Evolutionary conservation across 805 yeast species (phyloP).

Genomic region (Metschnikowia amazonensis): DNA sequence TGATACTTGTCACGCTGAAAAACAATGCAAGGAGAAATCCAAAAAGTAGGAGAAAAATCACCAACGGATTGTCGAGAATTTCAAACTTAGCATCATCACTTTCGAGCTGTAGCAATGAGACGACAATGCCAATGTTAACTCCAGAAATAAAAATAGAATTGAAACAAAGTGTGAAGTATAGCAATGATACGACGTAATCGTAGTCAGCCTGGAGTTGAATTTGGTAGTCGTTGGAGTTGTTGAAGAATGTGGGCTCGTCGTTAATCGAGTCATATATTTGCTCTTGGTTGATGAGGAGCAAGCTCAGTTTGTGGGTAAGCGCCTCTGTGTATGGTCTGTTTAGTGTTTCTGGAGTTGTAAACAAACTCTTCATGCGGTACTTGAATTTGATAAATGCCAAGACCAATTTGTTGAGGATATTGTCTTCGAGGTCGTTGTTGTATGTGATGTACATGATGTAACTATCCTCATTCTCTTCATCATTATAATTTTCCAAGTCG

Average conservation of each 20-base stretch:
- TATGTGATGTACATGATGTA: constrained; percentile 23
- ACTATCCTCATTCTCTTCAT: constrained; percentile 22
- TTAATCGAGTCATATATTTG: constrained; percentile 32
- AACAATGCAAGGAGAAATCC: constrained; percentile 33
- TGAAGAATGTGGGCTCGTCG: constrained; percentile 28
- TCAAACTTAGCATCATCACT: constrained; percentile 23
- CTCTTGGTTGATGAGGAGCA: constrained; percentile 8
- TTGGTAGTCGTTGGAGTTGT: constrained; percentile 22
- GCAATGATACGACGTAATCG: constrained; percentile 34
- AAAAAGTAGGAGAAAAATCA: constrained; percentile 27
- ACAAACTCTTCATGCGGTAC: constrained; percentile 15
- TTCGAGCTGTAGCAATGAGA: constrained; percentile 26
- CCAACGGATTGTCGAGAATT: constrained; percentile 30
- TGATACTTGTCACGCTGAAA: constrained; percentile 34
- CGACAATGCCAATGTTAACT: constrained; percentile 38
- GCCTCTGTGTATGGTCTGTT: not conserved
- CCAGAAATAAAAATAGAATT: constrained; percentile 37
- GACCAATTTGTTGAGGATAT: constrained; percentile 21
- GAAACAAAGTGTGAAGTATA: constrained; percentile 34
- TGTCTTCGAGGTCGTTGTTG: constrained; percentile 19
- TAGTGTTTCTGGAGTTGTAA: constrained; percentile 8
- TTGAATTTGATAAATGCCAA: constrained; percentile 22
- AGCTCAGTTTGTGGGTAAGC: not conserved
- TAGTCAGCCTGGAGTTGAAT: constrained; percentile 30
- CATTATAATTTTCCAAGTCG: constrained; percentile 15